Percentiles rank a stretch among this genome's conserved stretches.
phyloP scores from a whole-genome alignment of 176 grass and related monocot genomes.

The Juncus inflexus region DNA sequence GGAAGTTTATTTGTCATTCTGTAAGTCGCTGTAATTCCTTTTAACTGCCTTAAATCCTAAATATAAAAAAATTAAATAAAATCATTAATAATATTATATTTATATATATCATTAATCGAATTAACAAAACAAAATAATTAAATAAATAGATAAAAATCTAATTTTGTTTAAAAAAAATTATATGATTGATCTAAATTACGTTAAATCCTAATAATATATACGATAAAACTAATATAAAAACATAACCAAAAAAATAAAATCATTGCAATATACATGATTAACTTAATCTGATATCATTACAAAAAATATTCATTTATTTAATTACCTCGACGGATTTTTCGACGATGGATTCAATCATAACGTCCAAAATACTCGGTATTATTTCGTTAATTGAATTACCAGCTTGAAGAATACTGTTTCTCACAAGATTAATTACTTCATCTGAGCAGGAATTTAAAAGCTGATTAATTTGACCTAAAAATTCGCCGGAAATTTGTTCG shows the following conservation, averaged over 20 bases:
- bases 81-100: too few relatives aligned
- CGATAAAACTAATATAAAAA: background rate
- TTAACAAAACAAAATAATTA: too few relatives aligned
- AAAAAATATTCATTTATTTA: background rate
- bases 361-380: constrained; percentile 72
- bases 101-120: too few relatives aligned
- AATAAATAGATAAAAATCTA: too few relatives aligned
- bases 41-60: constrained; percentile 89
- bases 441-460: constrained; percentile 56
- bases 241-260: background rate
- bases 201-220: too few relatives aligned
- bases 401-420: constrained; percentile 78
- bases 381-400: constrained; percentile 58
- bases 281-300: too few relatives aligned
- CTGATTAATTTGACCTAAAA: constrained; percentile 52
- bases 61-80: constrained; percentile 8
- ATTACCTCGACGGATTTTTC: constrained; percentile 91
- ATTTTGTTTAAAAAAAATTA: too few relatives aligned
- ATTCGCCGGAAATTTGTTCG: constrained; percentile 57
- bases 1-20: constrained; percentile 98
- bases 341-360: constrained; percentile 75
- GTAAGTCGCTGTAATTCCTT: constrained; percentile 93
- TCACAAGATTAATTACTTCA: constrained; percentile 72
- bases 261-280: background rate
- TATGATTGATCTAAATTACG: too few relatives aligned